Evolutionary conservation across 2,329 filamentous ascomycete genomes (phyloP).

Genomic region (Fonsecaea pedrosoi): DNA sequence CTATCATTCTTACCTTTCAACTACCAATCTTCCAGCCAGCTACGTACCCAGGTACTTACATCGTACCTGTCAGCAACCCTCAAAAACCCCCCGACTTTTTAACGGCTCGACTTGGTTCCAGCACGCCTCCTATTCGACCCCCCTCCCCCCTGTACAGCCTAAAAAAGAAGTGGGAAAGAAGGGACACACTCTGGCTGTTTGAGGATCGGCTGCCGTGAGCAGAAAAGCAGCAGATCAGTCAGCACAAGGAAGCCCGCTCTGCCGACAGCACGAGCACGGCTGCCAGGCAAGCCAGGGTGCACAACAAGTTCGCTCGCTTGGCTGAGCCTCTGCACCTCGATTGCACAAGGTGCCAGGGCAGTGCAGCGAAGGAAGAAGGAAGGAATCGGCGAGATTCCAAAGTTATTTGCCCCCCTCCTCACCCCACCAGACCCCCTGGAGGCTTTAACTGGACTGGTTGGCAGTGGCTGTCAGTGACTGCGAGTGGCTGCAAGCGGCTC

Average conservation of each 20-base stretch:
- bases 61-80: constrained; percentile 15
- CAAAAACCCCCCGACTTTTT: background rate
- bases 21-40: constrained; percentile 4
- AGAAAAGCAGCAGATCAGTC: constrained; percentile 22
- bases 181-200: constrained; percentile 1
- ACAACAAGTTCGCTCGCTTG: constrained; percentile 15
- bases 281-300: background rate
- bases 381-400: constrained; percentile 11
- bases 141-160: constrained; percentile 7
- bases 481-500: background rate
- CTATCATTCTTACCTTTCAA: constrained; percentile 3
- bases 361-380: constrained; percentile 11
- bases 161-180: constrained; percentile 13
- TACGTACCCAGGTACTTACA: constrained; percentile 7
- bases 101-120: background rate
- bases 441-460: background rate
- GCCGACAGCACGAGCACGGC: constrained; percentile 5
- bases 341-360: background rate
- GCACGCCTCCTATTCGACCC: constrained; percentile 17
- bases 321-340: constrained; percentile 4
- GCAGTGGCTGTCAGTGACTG: background rate
- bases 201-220: constrained; percentile 20
- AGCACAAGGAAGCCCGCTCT: constrained; percentile 11
- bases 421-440: constrained; percentile 3
- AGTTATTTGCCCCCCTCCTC: constrained; percentile 8